A percentile compares a stretch with the other conserved stretches of the same genome.
Conservation (phyloP, 805 yeast genomes). For the Saccharomycopsis sp. region DNA sequence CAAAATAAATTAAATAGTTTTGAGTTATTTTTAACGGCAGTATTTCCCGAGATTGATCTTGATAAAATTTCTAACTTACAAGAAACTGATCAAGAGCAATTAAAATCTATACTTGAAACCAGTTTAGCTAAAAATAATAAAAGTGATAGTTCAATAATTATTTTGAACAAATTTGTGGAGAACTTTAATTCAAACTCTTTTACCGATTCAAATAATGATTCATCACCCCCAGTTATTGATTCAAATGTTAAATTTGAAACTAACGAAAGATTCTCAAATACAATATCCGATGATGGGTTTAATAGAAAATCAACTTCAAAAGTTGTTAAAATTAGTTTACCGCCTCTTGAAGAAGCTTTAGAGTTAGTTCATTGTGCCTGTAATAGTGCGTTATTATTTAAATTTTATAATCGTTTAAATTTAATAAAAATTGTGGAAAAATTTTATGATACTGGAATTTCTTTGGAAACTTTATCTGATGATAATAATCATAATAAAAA, state of each 20-base stretch:
- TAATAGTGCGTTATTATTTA: constrained; percentile 75
- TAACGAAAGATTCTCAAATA: no score
- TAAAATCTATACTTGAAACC: no score
- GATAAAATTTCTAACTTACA: neutral
- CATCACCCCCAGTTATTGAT: neutral
- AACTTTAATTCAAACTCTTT: neutral
- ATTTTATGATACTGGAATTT: constrained; percentile 7
- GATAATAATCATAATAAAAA: constrained; percentile 30
- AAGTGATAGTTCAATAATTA: neutral
- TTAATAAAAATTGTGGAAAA: constrained; percentile 12
- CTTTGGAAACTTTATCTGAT: constrained; percentile 1
- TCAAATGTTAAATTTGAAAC: no score
- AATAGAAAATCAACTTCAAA: neutral
- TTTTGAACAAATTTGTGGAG: neutral
- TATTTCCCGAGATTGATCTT: constrained; percentile 32
- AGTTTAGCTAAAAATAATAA: no score
- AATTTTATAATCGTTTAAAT: constrained; percentile 63
- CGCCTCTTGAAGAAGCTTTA: constrained; percentile 64
- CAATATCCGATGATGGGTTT: neutral
- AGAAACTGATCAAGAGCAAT: neutral
- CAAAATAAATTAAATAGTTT: constrained; percentile 21
- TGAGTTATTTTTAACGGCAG: constrained; percentile 25
- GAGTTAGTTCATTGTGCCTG: constrained; percentile 67
- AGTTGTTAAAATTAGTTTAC: constrained; percentile 50
- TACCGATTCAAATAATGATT: neutral